A percentile compares a stretch with the other conserved stretches of the same genome.
These are phyloP conservation scores for Solanum aculeatissimum DNA, from an alignment of 305 asterid genomes.

Conservation along the genomic window DNA sequence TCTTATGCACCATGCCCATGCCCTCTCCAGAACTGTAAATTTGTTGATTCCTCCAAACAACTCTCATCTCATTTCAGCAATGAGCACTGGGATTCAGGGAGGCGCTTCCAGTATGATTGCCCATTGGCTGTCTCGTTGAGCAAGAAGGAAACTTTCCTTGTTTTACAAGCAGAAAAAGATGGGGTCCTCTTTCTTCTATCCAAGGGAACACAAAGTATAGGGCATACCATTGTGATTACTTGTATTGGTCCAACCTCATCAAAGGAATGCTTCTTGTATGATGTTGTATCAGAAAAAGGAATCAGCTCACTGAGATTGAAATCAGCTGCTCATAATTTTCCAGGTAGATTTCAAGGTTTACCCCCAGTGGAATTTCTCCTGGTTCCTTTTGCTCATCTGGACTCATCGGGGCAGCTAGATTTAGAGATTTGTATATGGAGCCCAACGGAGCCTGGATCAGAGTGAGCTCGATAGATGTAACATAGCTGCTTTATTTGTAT, in stretches of 20 bases:
- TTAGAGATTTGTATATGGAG: conserved; percentile 86
- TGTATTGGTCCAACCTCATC: conserved; percentile 65
- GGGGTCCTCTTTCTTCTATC: conserved; percentile 67
- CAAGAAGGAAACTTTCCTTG: conserved; percentile 64
- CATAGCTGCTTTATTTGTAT: neutral
- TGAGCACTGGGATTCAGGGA: conserved; percentile 80
- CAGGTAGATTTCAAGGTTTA: conserved; percentile 65
- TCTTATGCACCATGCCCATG: conserved; percentile 62
- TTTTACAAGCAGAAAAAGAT: conserved; percentile 76
- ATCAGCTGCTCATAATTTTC: conserved; percentile 54
- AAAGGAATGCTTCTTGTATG: conserved; percentile 53
- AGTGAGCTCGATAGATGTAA: conserved; percentile 3
- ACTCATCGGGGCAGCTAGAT: conserved; percentile 48
- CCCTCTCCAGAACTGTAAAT: conserved; percentile 60
- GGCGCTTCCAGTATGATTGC: conserved; percentile 69
- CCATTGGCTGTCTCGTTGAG: conserved; percentile 54
- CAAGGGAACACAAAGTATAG: conserved; percentile 66
- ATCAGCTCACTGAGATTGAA: conserved; percentile 75
- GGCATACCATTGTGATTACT: conserved; percentile 56
- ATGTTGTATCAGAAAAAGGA: conserved; percentile 70
- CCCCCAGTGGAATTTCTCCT: conserved; percentile 73
- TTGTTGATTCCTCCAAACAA: conserved; percentile 52
- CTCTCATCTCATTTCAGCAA: conserved; percentile 66
- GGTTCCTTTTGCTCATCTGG: conserved; percentile 57
- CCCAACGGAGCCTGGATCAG: conserved; percentile 50